A percentile compares a stretch with the other conserved stretches of the same genome.
phyloP scores from a whole-genome alignment of 768 basidiomycete species.

The Tulasnella sp. region DNA sequence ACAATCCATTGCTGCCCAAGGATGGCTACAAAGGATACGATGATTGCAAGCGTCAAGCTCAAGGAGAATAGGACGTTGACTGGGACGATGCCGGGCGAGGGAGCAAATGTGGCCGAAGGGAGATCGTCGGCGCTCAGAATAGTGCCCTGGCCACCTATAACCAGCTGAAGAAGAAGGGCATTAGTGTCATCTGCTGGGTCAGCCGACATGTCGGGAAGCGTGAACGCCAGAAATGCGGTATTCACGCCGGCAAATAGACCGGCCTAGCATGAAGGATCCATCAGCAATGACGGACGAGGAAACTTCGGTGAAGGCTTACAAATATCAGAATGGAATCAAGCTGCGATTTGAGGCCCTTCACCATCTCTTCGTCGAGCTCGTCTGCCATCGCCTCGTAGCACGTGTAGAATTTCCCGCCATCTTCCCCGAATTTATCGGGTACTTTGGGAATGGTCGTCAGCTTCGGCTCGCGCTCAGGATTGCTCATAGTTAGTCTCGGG shows the following conservation, averaged over 20 bases:
- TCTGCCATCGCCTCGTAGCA: background rate
- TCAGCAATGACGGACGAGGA: background rate
- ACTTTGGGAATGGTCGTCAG: too few species aligned
- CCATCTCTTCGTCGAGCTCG: background rate
- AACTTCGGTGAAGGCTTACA: background rate
- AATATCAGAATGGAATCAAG: background rate
- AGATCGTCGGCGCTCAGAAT: background rate
- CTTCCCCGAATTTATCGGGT: too few species aligned
- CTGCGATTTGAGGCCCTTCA: background rate
- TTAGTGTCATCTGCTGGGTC: background rate
- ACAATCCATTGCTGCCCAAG: background rate
- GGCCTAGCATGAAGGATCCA: background rate
- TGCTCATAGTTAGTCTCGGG: background rate
- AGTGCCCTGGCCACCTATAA: background rate
- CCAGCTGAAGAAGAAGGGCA: background rate
- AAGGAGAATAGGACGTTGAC: background rate
- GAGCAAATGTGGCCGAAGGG: background rate
- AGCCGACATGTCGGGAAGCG: background rate
- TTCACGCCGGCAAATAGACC: background rate
- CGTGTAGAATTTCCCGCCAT: background rate
- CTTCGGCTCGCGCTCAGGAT: background rate
- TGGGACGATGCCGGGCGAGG: background rate
- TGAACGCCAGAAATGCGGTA: background rate
- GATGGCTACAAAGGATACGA: background rate
- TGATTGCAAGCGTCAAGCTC: background rate